Percentiles rank a stretch among this genome's conserved stretches.
These are phyloP conservation scores for Rhinocladiella similis DNA, from an alignment of 2,329 filamentous ascomycete species.

Conservation along the genomic window DNA sequence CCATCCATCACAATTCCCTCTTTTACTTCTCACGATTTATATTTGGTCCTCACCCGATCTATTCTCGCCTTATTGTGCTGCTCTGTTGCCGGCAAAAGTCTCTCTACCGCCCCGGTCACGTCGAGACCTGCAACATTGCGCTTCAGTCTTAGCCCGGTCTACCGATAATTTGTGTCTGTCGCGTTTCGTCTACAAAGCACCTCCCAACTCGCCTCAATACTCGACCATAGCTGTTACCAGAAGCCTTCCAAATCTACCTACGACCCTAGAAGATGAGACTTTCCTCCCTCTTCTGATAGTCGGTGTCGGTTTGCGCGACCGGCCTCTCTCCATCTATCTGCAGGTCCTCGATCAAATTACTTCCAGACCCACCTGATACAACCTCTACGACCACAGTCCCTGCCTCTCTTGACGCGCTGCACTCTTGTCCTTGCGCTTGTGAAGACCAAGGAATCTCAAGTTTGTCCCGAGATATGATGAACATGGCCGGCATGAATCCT, in stretches of 20 bases:
- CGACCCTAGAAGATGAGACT: conserved; percentile 19
- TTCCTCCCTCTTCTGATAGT: conserved; percentile 21
- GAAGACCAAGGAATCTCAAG: conserved; percentile 1
- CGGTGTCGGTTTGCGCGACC: conserved; percentile 28
- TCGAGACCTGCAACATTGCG: conserved; percentile 9
- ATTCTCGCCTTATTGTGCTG: neutral
- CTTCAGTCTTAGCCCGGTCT: conserved; percentile 16
- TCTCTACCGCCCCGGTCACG: conserved; percentile 1
- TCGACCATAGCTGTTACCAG: conserved; percentile 5
- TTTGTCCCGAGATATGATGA: conserved; percentile 42
- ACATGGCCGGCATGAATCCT: conserved; percentile 58
- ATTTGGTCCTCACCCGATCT: neutral
- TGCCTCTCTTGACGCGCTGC: conserved; percentile 5
- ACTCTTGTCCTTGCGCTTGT: neutral
- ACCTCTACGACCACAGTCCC: conserved; percentile 8
- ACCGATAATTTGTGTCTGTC: conserved; percentile 25
- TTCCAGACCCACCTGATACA: conserved; percentile 20
- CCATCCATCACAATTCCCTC: conserved; percentile 10
- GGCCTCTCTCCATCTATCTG: conserved; percentile 21
- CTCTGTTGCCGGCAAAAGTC: neutral
- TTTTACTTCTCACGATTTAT: neutral
- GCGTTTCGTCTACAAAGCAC: conserved; percentile 22
- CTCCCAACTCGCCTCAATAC: conserved; percentile 6
- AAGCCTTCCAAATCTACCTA: neutral
- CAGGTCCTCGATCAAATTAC: conserved; percentile 6